Evolutionary conservation across 108 stramenopile species (phyloP).

Genomic region (Cyclotella cryptica): DNA sequence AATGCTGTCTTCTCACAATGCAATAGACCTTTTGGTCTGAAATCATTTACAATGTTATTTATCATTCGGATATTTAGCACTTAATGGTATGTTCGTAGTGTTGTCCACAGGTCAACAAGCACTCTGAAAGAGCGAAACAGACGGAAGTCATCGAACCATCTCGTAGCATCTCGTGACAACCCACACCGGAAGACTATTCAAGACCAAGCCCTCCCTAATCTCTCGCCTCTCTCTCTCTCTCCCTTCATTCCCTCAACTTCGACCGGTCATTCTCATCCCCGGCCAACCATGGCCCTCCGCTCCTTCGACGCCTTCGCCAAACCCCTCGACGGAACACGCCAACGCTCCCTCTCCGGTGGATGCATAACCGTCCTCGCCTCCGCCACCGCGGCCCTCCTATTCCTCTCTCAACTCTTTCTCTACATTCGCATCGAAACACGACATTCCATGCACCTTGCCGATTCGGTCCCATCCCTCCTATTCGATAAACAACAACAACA

Average conservation of each 20-base stretch:
- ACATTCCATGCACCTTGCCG: conserved; percentile 74
- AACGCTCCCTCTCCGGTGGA: conserved; percentile 72
- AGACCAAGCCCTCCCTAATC: too few species aligned
- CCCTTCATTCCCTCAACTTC: background rate
- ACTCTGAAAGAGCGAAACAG: too few species aligned
- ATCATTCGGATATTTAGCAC: too few species aligned
- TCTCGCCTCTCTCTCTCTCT: background rate
- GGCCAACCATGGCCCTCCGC: conserved; percentile 40
- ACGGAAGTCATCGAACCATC: too few species aligned
- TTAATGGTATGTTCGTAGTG: too few species aligned
- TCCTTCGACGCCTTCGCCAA: conserved; percentile 77
- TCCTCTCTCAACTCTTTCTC: conserved; percentile 70
- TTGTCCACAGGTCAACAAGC: too few species aligned
- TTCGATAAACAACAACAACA: conserved; percentile 38
- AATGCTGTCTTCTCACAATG: too few species aligned
- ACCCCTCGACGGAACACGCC: conserved; percentile 70
- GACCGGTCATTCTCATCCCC: too few species aligned
- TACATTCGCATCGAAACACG: conserved; percentile 62
- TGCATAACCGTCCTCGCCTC: conserved; percentile 77
- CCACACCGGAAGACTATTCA: too few species aligned
- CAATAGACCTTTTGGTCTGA: too few species aligned
- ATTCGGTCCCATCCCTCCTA: conserved; percentile 56
- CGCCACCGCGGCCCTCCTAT: conserved; percentile 58
- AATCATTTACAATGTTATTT: too few species aligned
- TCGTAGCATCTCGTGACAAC: too few species aligned